phyloP scores from a whole-genome alignment of 148 eudicot genomes.

The Dysphania ambrosioides region DNA sequence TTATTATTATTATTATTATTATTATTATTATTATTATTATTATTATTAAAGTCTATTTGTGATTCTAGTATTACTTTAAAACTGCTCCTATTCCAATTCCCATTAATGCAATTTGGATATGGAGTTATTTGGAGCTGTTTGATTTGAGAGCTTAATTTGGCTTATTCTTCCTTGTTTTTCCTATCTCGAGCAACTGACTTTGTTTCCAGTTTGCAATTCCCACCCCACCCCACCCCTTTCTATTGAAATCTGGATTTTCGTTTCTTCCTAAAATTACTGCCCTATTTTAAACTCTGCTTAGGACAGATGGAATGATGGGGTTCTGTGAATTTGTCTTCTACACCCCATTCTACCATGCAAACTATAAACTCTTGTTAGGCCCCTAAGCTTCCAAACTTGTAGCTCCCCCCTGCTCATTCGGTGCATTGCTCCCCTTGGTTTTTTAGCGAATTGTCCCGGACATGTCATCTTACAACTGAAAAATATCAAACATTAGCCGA shows the following conservation, averaged over 20 bases:
- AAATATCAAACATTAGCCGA: too few relatives aligned
- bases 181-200: slow-evolving; percentile 87
- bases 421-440: slow-evolving; percentile 24
- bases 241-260: slow-evolving; percentile 53
- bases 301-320: slow-evolving; percentile 57
- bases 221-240: slow-evolving; percentile 28
- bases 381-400: slow-evolving; percentile 22
- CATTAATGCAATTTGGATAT: slow-evolving; percentile 24
- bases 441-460: slow-evolving; percentile 13
- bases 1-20: not conserved
- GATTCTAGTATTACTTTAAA: slow-evolving; percentile 29
- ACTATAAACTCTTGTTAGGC: slow-evolving; percentile 48
- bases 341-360: slow-evolving; percentile 38
- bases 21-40: not conserved
- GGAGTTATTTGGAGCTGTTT: slow-evolving; percentile 22
- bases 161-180: slow-evolving; percentile 50
- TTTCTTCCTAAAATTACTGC: slow-evolving; percentile 21
- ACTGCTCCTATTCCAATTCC: slow-evolving; percentile 31
- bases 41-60: too few relatives aligned
- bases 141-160: slow-evolving; percentile 57
- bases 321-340: slow-evolving; percentile 54
- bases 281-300: slow-evolving; percentile 20
- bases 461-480: not conserved
- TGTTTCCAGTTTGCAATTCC: slow-evolving; percentile 23
- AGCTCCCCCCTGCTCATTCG: slow-evolving; percentile 31